Base-by-base conservation (phyloP, 2,329 filamentous ascomycete genomes). In the Fusarium sp. region DNA sequence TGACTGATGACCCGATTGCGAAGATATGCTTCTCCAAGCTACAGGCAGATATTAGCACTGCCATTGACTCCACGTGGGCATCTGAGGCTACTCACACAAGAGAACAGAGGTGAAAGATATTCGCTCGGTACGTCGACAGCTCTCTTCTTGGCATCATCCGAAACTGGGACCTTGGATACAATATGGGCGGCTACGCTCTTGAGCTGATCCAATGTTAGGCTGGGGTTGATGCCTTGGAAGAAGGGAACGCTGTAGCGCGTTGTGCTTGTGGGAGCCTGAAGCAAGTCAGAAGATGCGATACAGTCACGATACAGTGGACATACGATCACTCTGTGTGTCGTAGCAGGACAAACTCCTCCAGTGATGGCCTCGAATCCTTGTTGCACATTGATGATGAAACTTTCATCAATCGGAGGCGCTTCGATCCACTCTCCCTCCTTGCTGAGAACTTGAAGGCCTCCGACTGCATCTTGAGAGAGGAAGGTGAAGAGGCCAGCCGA, bases 161-260 rank as follows among this genome's bases (percentile, higher is more conserved):
- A 64, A 1, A 24, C 61, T 0, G 61, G 61, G 2, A 64, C 61
- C 24, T 64, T 57, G 22, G 61, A 64, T 6, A 64, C 61, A 9
- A 64, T 64, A 20, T 64, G 61, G 20, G 50, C 61, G 4, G 61
- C 61, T 2, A 11, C 61, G 35, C 50, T 57, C 61, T 64, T 64
- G 2, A 64, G 37, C 6, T 56, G 35, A 11, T 56, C 35, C 14
- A 64, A 45, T 4, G 61, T 57, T 27, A 64, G 31, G 37, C 27
- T 64, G n/a, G 61, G 47, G 16, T 64, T 38, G 45, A 64, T 64
- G n/a, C 61, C 61, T n/a, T 64, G 61, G 27, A 64, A 64, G 50
- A 64, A 64, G 10, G 61, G 61, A 6, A 64, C 24, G 24, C 61
- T 64, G 61, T 64, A 64, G 27, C 61, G 61, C 1, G 61, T 56